Conservation (phyloP, 805 yeast species). For the Lachancea sp. region DNA sequence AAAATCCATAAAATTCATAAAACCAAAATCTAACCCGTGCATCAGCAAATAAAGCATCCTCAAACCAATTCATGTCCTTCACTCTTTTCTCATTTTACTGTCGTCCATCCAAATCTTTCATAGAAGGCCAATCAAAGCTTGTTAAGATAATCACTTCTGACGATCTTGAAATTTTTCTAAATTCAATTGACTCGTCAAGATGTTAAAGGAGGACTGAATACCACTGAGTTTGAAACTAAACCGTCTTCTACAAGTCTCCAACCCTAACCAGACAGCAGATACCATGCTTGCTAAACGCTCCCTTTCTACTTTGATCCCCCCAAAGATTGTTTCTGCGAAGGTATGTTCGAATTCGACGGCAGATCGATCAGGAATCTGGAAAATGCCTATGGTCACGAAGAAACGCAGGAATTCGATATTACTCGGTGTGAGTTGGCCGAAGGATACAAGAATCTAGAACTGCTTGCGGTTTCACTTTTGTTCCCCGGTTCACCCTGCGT, state of each 20-base stretch:
- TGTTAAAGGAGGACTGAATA: background rate
- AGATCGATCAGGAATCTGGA: background rate
- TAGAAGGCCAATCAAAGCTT: background rate
- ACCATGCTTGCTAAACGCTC: constrained; percentile 78
- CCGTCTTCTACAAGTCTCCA: background rate
- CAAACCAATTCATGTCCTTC: too few species aligned
- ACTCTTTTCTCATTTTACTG: too few species aligned
- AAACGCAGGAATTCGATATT: background rate
- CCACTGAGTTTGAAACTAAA: background rate
- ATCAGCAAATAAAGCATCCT: too few species aligned
- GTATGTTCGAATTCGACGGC: constrained; percentile 42
- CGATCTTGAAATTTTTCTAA: background rate
- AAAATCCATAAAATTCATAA: too few species aligned
- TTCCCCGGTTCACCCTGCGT: background rate
- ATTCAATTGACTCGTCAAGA: background rate
- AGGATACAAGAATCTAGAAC: too few species aligned
- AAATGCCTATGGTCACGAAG: background rate
- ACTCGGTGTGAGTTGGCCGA: too few species aligned
- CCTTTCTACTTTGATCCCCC: constrained; percentile 94
- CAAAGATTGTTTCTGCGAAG: constrained; percentile 94
- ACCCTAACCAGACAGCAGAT: background rate
- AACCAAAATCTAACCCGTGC: too few species aligned
- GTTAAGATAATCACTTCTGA: background rate
- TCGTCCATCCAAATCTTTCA: background rate
- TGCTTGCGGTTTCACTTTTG: too few species aligned